Base-by-base conservation (phyloP, 169 alveolate species). In the Plasmodium malariae region DNA sequence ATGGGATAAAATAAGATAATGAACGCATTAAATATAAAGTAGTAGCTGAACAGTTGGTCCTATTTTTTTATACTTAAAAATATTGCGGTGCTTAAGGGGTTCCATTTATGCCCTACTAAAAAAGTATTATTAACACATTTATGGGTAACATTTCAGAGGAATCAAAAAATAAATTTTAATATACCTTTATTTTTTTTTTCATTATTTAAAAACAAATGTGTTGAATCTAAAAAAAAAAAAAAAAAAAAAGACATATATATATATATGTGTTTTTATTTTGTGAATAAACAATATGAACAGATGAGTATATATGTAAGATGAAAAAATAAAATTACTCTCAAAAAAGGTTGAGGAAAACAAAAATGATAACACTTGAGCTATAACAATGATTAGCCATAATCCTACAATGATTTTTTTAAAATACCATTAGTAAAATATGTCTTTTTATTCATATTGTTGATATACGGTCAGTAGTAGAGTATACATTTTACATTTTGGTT, bases 301-400 rank as follows among this genome's bases (percentile, higher is more conserved):
- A 40, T 40, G 51, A 9, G 51, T 19, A 14, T 54, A 51, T 9
- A 17, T 19, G 6, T 54, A 9, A 17, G 24, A 40, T 5, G 51
- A 4, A 32, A 48, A 55, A 74, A 37, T 5, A 11, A 57, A 36
- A 45, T 78, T 78, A 78, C 89, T 62, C 32, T 78, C 78, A 63
- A 78, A 78, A 78, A 78, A 62, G 24, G 45, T 65, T 21, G 89
- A 78, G 28, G 89, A 63, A 63, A 78, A 78, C 28, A 78, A 63
- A 45, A 45, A 63, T 9, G 78, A 26, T 43, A 65, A 43, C 19
- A 78, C 55, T 48, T 78, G 89, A 19, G 54, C 57, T 63, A 36
- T 24, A 62, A 78, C 32, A 32, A 78, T 63, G 32, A 49, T 40
- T 7, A 62, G 24, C 89, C 89, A 78, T 17, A 78, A 55, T 17